Conservation (phyloP, 139 green algal genomes). For the Klebsormidium nitens region DNA sequence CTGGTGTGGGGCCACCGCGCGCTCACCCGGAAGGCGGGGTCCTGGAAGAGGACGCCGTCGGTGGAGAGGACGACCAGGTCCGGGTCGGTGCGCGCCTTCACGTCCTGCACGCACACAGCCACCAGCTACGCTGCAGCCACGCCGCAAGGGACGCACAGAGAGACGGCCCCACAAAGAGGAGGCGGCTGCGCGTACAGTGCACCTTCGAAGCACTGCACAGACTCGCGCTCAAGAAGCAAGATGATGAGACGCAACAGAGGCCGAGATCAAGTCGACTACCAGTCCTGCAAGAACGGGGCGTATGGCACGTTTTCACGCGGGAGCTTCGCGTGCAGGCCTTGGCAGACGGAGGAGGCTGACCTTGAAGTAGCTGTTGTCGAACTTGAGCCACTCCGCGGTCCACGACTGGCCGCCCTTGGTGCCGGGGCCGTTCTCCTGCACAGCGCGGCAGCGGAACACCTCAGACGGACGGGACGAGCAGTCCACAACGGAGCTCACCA, state of each 20-base stretch:
- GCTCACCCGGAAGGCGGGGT: conserved; percentile 70
- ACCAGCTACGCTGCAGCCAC: too few species aligned
- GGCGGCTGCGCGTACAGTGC: too few species aligned
- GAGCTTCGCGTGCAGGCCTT: too few species aligned
- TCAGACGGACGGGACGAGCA: neutral
- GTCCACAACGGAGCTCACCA: neutral
- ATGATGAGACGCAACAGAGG: too few species aligned
- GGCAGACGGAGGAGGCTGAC: conserved; percentile 13
- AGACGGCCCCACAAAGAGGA: too few species aligned
- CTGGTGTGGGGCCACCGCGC: neutral
- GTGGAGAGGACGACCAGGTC: conserved; percentile 86
- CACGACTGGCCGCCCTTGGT: conserved; percentile 67
- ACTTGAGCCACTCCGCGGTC: conserved; percentile 86
- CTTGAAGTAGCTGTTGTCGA: conserved; percentile 83
- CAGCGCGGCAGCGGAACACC: conserved; percentile 48
- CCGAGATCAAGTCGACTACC: too few species aligned
- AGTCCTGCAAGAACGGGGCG: too few species aligned
- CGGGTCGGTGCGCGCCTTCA: conserved; percentile 51
- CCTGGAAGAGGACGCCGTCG: conserved; percentile 77
- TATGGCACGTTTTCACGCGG: too few species aligned
- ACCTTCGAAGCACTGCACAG: too few species aligned
- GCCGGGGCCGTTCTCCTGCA: conserved; percentile 67
- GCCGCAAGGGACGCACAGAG: too few species aligned
- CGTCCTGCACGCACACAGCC: too few species aligned
- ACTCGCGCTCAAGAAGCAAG: too few species aligned